Base-by-base conservation (phyloP, 2,329 filamentous ascomycete genomes). In the Calonectria pteridis region DNA sequence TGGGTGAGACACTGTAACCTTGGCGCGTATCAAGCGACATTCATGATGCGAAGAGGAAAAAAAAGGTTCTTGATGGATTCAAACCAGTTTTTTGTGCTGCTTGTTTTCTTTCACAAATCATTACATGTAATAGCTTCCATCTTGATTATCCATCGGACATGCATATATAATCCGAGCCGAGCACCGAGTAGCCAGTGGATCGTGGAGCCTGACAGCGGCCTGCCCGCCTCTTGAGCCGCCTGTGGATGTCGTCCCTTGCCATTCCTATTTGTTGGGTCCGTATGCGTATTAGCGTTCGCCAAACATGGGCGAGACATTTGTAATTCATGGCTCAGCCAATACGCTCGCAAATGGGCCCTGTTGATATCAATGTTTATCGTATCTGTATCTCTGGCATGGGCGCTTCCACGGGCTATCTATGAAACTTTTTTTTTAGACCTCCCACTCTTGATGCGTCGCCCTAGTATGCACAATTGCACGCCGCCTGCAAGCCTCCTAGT, bases 141-240 rank as follows among this genome's bases (percentile, higher is more conserved):
- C 13, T 37, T 50, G 40, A 29, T 49, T 23, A 13, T 64, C 70
- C 31, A 13, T 64, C 70, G 65, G 70, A 43, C 4, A 26, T 51
- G 43, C 67, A 37, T 72, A 46, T n/a, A 46, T 2, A 63, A 37
- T 40, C 65, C 70, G 65, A 72, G 70, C 70, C 65, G 71, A 72
- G 71, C 65, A 72, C 53, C 55, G 46, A 64, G 64, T 68, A 9
- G 59, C 37, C 6, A 23, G 59, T 31, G 59, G 59, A 31, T 31
- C 40, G 37, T 46, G 63, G 35, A 51, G n/a, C 20, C 20, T 33
- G 46, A 40, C 62, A 50, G 65, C 67, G 49, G 64, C 74, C 71
- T 69, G 73, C 67, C 65, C 76, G 76, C 68, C 33, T 75, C 71
- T 73, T 69, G 75, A 79, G 77, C 75, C 76, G 68, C 75, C 35